Base-by-base conservation (phyloP, 2,329 filamentous ascomycete species). In the Ustilaginoidea virens region DNA sequence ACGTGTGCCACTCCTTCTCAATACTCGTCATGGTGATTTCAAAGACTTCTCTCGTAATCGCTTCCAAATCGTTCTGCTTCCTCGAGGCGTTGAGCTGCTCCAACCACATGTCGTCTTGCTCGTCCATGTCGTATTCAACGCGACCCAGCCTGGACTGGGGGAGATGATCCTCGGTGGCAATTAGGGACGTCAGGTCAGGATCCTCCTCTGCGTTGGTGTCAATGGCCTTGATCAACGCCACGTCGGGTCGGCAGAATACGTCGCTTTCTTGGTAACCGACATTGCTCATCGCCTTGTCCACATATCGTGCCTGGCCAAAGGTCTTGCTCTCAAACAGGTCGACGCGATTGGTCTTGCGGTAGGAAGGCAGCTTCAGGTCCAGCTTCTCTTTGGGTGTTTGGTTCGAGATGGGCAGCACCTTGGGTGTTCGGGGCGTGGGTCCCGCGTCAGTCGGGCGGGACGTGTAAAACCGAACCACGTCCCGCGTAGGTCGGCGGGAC, bases 101-200 rank as follows among this genome's bases (percentile, higher is more conserved):
- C 16, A 98, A 61, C 90, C 90, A 98, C 58, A 86, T 83, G 40
- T 93, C 85, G 50, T 98, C 90, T 47, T 98, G 90, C 54, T 98
- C 90, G 47, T 98, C 90, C 90, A 98, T 98, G 51, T 98, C 90
- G 50, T 98, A 98, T 49, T 98, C 90, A 13, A 98, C 90, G 32
- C 82, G 75, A 9, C 83, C 82, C 22, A 92, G 67, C 20, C 49
- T 46, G 12, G 60, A 43, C 27, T 48, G 46, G 16, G 46, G 41
- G 25, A 35, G 30, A 9, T 43, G 39, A 3, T 53, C 52, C 5
- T 55, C 52, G 10, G 35, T 31, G 4, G 40, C 43, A 7, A 36
- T 33, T 5, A 37, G 34, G 15, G 48, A 39, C 2, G 55, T 49
- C 25, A 61, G 53, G 13, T 74, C 70, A 3, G 52, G 40, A 22